Evolutionary conservation across 179 eudicot genomes (phyloP), one percentile per base, ranked within the genome.

Genomic region (Silene noctiflora): DNA sequence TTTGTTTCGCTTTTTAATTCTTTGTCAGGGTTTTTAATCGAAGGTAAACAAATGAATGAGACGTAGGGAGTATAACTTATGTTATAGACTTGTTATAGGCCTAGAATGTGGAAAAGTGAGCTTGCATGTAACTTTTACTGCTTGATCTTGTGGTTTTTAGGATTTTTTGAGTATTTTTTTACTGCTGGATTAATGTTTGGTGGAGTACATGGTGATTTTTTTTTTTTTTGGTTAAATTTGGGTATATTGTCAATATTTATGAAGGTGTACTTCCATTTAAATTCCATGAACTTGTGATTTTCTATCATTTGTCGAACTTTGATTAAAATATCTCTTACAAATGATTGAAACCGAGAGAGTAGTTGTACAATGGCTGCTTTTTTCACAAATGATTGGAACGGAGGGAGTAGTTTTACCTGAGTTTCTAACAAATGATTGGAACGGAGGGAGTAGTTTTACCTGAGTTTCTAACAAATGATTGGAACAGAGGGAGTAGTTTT

Each of bases 41-140:
- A 4, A 5, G n/a, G 42, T 74, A 17, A 4, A 25, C 24, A 19
- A 20, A 6, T 61, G 65, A 20, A n/a, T 22, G 21, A 19, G 58
- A 55, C 17, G 24, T 2, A 39, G 46, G 0, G 46, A 39, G 46
- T 39, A 39, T 8, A 39, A 39, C 46, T 39, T 9, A 0, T 8
- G 0, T 27, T 1, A 29, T 4, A 56, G 33, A 16, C 33, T 51
- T 42, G 6, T 6, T 74, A 8, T 69, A 22, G 19, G 11, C 67
- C n/a, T 70, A 29, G 58, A 39, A 51, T 31, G 4, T 77, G 4
- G 8, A 27, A 55, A 51, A 33, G 1, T 77, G 24, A 3, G 9
- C 22, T 72, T 72, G 74, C 74, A 70, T 71, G 69, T 61, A 20
- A 10, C 24, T 10, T 5, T 77, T 24, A 44, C 11, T 39, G 46